Evolutionary conservation across 306 rosid genomes (phyloP).

Genomic region (Gastrolobium villosum): DNA sequence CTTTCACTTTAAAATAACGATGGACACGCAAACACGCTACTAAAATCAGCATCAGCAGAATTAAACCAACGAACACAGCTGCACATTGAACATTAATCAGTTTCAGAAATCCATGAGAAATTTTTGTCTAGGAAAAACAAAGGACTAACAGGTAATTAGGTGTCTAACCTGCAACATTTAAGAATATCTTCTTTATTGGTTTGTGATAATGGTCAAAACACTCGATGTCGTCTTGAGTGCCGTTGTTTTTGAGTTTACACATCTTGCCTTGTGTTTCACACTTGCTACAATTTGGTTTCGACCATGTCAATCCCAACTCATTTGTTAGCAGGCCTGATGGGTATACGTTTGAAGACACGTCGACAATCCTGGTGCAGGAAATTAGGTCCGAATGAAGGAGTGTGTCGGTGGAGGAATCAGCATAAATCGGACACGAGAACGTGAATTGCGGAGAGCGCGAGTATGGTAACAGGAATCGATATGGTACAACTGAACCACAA

Average conservation of each 20-base stretch:
- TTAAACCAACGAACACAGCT: conserved; percentile 5
- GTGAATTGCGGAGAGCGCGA: too few species aligned
- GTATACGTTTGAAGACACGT: not conserved
- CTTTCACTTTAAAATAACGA: not conserved
- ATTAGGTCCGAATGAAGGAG: not conserved
- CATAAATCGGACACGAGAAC: not conserved
- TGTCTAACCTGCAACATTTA: not conserved
- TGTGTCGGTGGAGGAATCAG: not conserved
- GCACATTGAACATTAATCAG: not conserved
- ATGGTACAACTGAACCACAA: conserved; percentile 19
- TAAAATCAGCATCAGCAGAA: not conserved
- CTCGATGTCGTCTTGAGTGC: not conserved
- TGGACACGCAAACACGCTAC: not conserved
- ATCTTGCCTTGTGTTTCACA: conserved; percentile 1
- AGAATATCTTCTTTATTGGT: not conserved
- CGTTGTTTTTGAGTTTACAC: conserved; percentile 18
- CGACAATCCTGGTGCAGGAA: not conserved
- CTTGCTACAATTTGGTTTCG: conserved; percentile 5
- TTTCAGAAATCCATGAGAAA: not conserved
- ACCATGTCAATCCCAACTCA: not conserved
- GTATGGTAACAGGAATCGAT: too few species aligned
- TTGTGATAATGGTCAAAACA: conserved; percentile 1
- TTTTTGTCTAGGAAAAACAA: not conserved
- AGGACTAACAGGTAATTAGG: not conserved
- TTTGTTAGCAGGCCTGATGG: not conserved